Percentiles rank a stretch among this genome's conserved stretches.
phyloP scores from a whole-genome alignment of 1,284 basidiomycete genomes.

The Moniliophthora roreri region DNA sequence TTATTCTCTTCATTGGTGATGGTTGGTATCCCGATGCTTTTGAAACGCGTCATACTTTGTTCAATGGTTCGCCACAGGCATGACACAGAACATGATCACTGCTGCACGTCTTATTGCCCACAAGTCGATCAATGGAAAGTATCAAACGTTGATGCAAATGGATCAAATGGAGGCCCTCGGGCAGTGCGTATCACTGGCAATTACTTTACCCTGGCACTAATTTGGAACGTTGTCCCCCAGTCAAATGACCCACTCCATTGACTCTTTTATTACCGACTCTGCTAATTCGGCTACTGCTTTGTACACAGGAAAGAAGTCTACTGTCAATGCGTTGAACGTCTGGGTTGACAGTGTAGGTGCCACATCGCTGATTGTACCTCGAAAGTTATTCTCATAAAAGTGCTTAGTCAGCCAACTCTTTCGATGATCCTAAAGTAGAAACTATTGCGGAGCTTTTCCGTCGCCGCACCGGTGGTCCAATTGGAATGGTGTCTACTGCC shows the following conservation, averaged over 20 bases:
- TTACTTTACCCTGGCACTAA: background rate
- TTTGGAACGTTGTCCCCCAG: slow-evolving; percentile 17
- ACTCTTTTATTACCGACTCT: slow-evolving; percentile 45
- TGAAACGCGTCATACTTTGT: background rate
- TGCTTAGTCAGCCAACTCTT: slow-evolving; percentile 33
- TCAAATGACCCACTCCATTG: slow-evolving; percentile 45
- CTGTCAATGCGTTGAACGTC: slow-evolving; percentile 38
- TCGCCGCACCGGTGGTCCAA: slow-evolving; percentile 32
- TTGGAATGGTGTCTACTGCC: slow-evolving; percentile 43
- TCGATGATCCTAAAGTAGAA: slow-evolving; percentile 43
- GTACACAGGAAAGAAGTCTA: slow-evolving; percentile 41
- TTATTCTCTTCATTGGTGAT: slow-evolving; percentile 41
- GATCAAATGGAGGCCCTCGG: slow-evolving; percentile 44
- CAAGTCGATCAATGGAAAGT: slow-evolving; percentile 44
- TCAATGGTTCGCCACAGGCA: slow-evolving; percentile 25
- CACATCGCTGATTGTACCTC: background rate
- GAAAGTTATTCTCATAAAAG: background rate
- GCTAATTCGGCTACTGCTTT: slow-evolving; percentile 43
- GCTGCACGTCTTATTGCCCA: slow-evolving; percentile 41
- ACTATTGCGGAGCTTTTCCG: slow-evolving; percentile 43
- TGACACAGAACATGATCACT: slow-evolving; percentile 47
- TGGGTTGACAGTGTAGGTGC: slow-evolving; percentile 37
- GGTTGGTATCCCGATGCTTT: slow-evolving; percentile 23
- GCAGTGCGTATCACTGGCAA: slow-evolving; percentile 27
- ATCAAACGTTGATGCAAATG: slow-evolving; percentile 43